phyloP scores from a whole-genome alignment of 495 filamentous ascomycete species.

The Xylaria flabelliformis region DNA sequence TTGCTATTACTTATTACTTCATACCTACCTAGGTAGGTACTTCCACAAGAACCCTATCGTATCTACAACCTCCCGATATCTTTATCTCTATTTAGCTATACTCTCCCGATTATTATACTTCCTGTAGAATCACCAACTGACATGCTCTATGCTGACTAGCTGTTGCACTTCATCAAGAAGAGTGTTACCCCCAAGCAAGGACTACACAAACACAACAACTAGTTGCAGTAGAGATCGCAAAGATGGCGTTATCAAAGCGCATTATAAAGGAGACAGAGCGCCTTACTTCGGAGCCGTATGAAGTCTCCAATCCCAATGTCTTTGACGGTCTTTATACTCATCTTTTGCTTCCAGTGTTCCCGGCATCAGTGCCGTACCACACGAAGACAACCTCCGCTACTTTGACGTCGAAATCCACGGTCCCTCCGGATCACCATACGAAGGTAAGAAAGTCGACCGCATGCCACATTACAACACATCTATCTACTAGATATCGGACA shows the following conservation, averaged over 20 bases:
- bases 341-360: slow-evolving; percentile 69
- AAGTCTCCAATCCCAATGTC: slow-evolving; percentile 16
- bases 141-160: neutral
- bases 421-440: slow-evolving; percentile 92
- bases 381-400: slow-evolving; percentile 97
- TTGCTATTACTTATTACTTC: neutral
- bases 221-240: slow-evolving; percentile 1
- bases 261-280: slow-evolving; percentile 99
- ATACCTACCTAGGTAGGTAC: neutral
- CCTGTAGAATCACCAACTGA: neutral
- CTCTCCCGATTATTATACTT: neutral
- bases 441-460: slow-evolving; percentile 60
- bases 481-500: neutral
- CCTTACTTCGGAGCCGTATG: slow-evolving; percentile 94
- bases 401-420: slow-evolving; percentile 98
- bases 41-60: neutral
- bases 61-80: neutral
- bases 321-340: neutral
- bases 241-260: slow-evolving; percentile 86
- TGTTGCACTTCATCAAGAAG: neutral
- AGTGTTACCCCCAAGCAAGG: neutral
- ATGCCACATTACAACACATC: neutral
- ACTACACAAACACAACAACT: neutral
- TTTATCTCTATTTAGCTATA: neutral
- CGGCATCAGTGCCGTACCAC: slow-evolving; percentile 95